These are phyloP conservation scores for Venturia asperata DNA, from an alignment of 2,329 filamentous ascomycete genomes.

Conservation along the genomic window DNA sequence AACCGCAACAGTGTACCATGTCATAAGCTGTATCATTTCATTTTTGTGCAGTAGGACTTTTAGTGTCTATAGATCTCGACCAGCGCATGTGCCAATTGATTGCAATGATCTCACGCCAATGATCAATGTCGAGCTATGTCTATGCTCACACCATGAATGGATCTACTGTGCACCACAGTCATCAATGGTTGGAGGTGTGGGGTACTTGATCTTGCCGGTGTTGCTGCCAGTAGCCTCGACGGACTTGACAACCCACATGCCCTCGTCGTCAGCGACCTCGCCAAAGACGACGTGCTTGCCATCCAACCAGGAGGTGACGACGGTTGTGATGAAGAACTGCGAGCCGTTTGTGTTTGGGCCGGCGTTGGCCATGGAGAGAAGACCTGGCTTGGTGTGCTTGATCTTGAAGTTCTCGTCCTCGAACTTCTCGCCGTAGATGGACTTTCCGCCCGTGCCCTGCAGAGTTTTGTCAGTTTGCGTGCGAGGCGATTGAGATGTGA, in stretches of 20 bases:
- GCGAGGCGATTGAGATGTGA: conserved; percentile 21
- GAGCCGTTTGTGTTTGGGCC: conserved; percentile 74
- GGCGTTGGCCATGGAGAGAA: conserved; percentile 92
- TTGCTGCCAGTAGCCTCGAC: conserved; percentile 18
- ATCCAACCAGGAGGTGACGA: conserved; percentile 62
- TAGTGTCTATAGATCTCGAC: background rate
- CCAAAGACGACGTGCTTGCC: conserved; percentile 65
- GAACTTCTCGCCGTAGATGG: conserved; percentile 94
- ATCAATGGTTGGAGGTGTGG: conserved; percentile 15
- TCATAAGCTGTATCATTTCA: conserved; percentile 5
- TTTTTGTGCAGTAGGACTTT: conserved; percentile 4
- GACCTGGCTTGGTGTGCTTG: conserved; percentile 66
- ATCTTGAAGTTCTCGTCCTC: conserved; percentile 81
- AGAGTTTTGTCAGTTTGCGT: background rate
- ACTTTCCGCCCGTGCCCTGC: conserved; percentile 83
- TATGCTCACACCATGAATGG: background rate
- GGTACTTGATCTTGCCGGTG: conserved; percentile 18
- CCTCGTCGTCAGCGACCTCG: conserved; percentile 19
- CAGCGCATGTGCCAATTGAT: conserved; percentile 1
- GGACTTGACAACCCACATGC: conserved; percentile 16
- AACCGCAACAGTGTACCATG: background rate
- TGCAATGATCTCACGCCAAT: background rate
- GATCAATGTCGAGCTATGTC: background rate
- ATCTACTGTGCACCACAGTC: background rate
- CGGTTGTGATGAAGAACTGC: conserved; percentile 67